These are phyloP conservation scores for Colletotrichum australisinense DNA, from an alignment of 2,329 filamentous ascomycete species.

Conservation along the genomic window DNA sequence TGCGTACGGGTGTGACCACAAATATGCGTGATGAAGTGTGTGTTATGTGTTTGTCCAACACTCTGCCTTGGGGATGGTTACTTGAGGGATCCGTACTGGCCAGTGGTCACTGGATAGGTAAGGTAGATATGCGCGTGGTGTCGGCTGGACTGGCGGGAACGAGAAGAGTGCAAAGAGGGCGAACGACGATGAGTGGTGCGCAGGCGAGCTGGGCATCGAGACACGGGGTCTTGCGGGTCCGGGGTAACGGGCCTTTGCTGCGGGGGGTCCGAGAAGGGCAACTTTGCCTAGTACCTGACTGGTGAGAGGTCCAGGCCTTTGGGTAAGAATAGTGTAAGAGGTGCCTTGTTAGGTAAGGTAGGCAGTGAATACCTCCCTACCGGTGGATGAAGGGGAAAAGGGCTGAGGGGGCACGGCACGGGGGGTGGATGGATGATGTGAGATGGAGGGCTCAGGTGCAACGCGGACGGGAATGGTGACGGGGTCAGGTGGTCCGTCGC, in stretches of 20 bases:
- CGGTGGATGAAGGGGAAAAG: background rate
- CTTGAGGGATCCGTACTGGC: too few relatives aligned
- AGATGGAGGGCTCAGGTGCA: background rate
- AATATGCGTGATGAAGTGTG: background rate
- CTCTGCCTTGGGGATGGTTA: too few relatives aligned
- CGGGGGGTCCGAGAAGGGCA: background rate
- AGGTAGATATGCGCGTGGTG: background rate
- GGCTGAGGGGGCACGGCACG: background rate
- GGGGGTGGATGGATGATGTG: background rate
- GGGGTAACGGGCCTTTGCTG: conserved; percentile 14
- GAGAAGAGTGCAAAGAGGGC: background rate
- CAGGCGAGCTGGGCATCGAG: background rate
- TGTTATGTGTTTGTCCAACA: background rate
- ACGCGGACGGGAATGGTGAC: conserved; percentile 12
- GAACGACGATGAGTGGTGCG: background rate
- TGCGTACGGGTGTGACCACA: background rate
- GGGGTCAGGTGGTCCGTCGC: conserved; percentile 12
- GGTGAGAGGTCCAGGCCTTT: too few relatives aligned
- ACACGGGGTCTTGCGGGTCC: background rate
- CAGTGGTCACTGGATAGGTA: too few relatives aligned
- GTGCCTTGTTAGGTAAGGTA: background rate
- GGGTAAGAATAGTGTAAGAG: background rate
- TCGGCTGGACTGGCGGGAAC: background rate
- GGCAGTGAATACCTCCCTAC: too few relatives aligned
- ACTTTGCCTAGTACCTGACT: too few relatives aligned